Evolutionary conservation across 2,329 filamentous ascomycete genomes (phyloP).

Genomic region (Epichloe bromicola): DNA sequence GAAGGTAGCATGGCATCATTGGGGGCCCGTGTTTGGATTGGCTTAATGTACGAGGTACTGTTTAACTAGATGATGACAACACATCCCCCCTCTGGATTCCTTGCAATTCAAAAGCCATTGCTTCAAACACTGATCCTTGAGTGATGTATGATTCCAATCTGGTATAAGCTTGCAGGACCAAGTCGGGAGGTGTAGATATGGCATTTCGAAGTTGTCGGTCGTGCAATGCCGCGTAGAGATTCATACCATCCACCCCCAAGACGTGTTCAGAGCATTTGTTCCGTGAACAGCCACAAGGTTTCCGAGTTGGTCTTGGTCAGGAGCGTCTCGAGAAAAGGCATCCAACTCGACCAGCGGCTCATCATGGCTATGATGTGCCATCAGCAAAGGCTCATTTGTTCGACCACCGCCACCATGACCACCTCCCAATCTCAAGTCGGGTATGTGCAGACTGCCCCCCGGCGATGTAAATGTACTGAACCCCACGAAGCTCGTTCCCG

Average conservation of each 20-base stretch:
- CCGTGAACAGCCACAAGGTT: constrained; percentile 4
- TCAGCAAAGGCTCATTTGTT: background rate
- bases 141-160: background rate
- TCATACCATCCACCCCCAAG: constrained; percentile 11
- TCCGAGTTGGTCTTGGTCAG: background rate
- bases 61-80: constrained; percentile 37
- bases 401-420: background rate
- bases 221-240: too few species aligned
- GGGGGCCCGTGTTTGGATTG: constrained; percentile 27
- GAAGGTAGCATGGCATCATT: constrained; percentile 27
- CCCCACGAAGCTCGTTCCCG: background rate
- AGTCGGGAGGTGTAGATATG: too few species aligned
- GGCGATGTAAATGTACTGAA: background rate
- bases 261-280: constrained; percentile 9
- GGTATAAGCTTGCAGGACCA: background rate
- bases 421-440: background rate
- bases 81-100: constrained; percentile 39
- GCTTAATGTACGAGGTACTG: constrained; percentile 17
- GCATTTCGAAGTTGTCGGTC: too few species aligned
- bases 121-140: background rate
- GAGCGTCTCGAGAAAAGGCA: background rate
- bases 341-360: background rate
- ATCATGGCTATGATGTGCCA: background rate
- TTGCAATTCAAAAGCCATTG: background rate
- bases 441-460: background rate